These are phyloP conservation scores for Kregervanrija fluxuum DNA, from an alignment of 805 yeast species.

Conservation along the genomic window DNA sequence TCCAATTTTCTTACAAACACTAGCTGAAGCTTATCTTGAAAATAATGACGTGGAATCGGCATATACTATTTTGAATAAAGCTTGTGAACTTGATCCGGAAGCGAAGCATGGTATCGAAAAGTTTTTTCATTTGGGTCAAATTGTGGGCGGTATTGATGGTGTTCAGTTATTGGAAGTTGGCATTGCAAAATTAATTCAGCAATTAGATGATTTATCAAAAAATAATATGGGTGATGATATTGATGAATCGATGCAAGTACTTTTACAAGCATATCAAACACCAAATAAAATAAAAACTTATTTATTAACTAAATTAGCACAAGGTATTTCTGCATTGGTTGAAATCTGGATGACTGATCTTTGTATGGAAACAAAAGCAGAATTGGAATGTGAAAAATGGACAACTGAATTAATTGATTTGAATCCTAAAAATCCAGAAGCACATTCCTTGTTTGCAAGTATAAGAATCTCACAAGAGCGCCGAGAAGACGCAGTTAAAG, in stretches of 20 bases:
- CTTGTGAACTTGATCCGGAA: conserved; percentile 63
- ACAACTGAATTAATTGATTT: conserved; percentile 57
- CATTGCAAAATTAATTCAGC: conserved; percentile 40
- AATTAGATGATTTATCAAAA: conserved; percentile 15
- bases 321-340: conserved; percentile 76
- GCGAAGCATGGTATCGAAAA: conserved; percentile 70
- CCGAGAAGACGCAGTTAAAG: conserved; percentile 62
- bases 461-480: conserved; percentile 84
- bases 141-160: conserved; percentile 78
- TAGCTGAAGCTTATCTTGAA: conserved; percentile 78
- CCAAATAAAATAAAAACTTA: conserved; percentile 26
- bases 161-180: conserved; percentile 57
- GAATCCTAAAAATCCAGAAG: conserved; percentile 62
- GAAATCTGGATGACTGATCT: conserved; percentile 98
- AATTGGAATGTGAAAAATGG: conserved; percentile 64
- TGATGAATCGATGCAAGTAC: conserved; percentile 18
- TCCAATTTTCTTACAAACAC: conserved; percentile 42
- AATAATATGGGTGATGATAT: conserved; percentile 5
- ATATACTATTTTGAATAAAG: conserved; percentile 47
- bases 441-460: conserved; percentile 76
- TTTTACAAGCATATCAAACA: conserved; percentile 23
- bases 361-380: conserved; percentile 92
- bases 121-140: conserved; percentile 85
- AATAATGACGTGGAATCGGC: conserved; percentile 75
- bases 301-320: conserved; percentile 53